A percentile compares a stretch with the other conserved stretches of the same genome.
Evolutionary conservation across 768 basidiomycete genomes (phyloP).

Genomic region (Hericium rajendrae): DNA sequence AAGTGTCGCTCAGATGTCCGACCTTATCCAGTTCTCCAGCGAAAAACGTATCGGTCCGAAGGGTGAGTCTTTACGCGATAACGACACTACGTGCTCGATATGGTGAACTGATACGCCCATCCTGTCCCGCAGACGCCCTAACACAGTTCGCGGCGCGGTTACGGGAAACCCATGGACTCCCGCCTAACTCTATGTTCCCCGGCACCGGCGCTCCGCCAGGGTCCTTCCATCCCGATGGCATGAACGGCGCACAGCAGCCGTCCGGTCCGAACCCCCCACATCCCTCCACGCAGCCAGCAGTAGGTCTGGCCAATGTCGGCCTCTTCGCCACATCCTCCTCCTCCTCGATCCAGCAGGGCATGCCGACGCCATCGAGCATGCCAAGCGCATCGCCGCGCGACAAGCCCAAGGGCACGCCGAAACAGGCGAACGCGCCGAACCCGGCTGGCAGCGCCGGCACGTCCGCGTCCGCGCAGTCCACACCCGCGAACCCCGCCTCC

Average conservation of each 20-base stretch:
- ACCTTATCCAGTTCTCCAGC: constrained; percentile 58
- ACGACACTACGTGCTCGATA: neutral
- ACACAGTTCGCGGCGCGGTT: constrained; percentile 29
- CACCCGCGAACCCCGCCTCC: constrained; percentile 15
- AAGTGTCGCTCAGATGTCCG: constrained; percentile 72
- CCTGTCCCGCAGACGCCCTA: constrained; percentile 30
- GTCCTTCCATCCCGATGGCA: constrained; percentile 6
- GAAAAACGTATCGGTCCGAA: constrained; percentile 49
- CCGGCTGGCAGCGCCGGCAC: neutral
- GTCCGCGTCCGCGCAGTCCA: constrained; percentile 3
- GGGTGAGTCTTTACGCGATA: constrained; percentile 38
- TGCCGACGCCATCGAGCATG: constrained; percentile 1
- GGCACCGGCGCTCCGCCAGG: constrained; percentile 1
- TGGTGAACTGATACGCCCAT: too few relatives aligned
- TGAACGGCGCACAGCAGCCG: constrained; percentile 8
- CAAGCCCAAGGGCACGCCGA: constrained; percentile 13
- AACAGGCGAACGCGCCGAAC: constrained; percentile 14
- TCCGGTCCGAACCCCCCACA: too few relatives aligned
- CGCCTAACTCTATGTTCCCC: neutral
- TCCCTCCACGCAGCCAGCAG: too few relatives aligned
- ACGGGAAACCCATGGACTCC: constrained; percentile 19
- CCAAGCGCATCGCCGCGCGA: constrained; percentile 7
- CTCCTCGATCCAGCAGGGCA: constrained; percentile 23
- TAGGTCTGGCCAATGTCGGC: too few relatives aligned
- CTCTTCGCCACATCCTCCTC: neutral